Evolutionary conservation across 202 grass and related monocot species (phyloP).

Genomic region (Alloteropsis angusta): DNA sequence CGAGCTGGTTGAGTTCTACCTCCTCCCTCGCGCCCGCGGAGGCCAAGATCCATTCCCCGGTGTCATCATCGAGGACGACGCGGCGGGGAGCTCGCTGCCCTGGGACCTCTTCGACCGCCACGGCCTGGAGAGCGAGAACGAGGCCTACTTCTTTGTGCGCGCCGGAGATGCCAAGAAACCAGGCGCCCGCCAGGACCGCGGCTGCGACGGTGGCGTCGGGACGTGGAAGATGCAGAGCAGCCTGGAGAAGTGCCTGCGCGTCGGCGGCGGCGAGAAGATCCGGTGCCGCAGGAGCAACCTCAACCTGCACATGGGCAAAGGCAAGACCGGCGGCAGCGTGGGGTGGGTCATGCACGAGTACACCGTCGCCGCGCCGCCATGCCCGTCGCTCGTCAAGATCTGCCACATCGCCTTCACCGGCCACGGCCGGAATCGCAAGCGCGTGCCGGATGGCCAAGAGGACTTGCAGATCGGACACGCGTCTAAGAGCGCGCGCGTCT

Average conservation of each 20-base stretch:
- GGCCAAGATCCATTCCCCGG: not conserved
- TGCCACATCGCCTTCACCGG: conserved; percentile 16
- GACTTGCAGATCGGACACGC: not conserved
- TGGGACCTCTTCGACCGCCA: not conserved
- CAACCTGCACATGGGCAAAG: not conserved
- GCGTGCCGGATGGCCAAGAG: not conserved
- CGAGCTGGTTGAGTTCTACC: not conserved
- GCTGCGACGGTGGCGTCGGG: not conserved
- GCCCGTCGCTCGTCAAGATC: not conserved
- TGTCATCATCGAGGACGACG: not conserved
- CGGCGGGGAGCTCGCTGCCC: not conserved
- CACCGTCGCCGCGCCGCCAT: not conserved
- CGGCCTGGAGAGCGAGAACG: not conserved
- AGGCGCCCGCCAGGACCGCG: not conserved
- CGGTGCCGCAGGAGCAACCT: not conserved
- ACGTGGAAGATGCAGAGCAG: not conserved
- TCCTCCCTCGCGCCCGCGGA: not conserved
- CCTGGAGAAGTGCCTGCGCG: not conserved
- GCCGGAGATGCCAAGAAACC: not conserved
- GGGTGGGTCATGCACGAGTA: conserved; percentile 35
- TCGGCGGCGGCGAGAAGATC: not conserved
- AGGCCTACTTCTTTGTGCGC: not conserved
- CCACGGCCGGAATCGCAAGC: not conserved
- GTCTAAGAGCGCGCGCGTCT: not conserved
- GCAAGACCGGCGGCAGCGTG: not conserved